A percentile compares a stretch with the other conserved stretches of the same genome.
Evolutionary conservation across 805 yeast genomes (phyloP).

Genomic region (Yarrowia sp.): DNA sequence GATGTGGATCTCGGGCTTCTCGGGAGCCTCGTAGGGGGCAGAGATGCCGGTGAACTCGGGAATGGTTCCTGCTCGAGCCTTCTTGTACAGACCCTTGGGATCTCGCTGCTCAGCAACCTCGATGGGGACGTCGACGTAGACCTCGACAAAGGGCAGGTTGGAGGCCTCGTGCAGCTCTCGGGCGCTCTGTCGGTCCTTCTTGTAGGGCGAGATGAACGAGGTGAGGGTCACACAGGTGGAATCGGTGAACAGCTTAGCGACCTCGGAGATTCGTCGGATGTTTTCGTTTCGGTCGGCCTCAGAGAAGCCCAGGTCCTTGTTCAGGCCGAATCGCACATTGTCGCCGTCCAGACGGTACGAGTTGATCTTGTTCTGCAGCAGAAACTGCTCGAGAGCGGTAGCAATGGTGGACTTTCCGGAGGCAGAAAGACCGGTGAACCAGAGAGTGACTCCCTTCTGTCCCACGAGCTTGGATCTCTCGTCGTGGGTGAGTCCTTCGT

Average conservation of each 20-base stretch:
- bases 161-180: slow-evolving; percentile 81
- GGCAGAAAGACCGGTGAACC: slow-evolving; percentile 96
- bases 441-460: slow-evolving; percentile 87
- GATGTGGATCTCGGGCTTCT: slow-evolving; percentile 79
- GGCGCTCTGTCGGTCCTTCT: slow-evolving; percentile 81
- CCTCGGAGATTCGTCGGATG: slow-evolving; percentile 94
- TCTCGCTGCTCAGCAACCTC: slow-evolving; percentile 96
- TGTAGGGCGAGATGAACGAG: slow-evolving; percentile 92
- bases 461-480: slow-evolving; percentile 76
- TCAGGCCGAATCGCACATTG: slow-evolving; percentile 91
- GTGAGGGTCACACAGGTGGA: slow-evolving; percentile 88
- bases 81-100: slow-evolving; percentile 95
- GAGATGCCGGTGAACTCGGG: slow-evolving; percentile 95
- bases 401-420: slow-evolving; percentile 96
- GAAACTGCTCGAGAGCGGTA: slow-evolving; percentile 85
- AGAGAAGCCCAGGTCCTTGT: slow-evolving; percentile 92
- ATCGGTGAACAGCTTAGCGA: slow-evolving; percentile 91
- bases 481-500: slow-evolving; percentile 80
- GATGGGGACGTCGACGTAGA: slow-evolving; percentile 89
- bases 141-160: slow-evolving; percentile 84
- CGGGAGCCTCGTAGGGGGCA: slow-evolving; percentile 96
- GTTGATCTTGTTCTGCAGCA: slow-evolving; percentile 70
- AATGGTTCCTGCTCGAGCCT: slow-evolving; percentile 93
- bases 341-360: slow-evolving; percentile 93
- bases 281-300: slow-evolving; percentile 94